A percentile compares a stretch with the other conserved stretches of the same genome.
Conservation (phyloP, 345 rosid genomes). For the Boechera divaricarpa region DNA sequence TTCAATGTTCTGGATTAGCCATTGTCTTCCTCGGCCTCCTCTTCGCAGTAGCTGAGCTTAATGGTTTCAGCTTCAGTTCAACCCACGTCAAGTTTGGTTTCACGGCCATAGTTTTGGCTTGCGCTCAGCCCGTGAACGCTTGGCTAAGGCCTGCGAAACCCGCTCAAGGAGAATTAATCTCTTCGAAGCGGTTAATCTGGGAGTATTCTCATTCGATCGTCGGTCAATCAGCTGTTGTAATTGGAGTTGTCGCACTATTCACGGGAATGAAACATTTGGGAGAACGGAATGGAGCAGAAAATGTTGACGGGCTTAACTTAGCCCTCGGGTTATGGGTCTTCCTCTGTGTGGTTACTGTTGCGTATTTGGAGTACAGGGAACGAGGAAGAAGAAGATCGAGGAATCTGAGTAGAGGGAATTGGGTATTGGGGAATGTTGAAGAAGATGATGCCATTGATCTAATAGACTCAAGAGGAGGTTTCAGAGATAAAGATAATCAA, state of each 20-base stretch:
- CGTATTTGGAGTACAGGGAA: constrained; percentile 64
- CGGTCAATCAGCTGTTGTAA: constrained; percentile 68
- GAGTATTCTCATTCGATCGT: constrained; percentile 76
- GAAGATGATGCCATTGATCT: constrained; percentile 89
- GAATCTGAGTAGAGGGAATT: constrained; percentile 62
- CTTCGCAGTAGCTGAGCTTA: constrained; percentile 92
- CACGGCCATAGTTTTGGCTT: constrained; percentile 72
- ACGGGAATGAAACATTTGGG: constrained; percentile 66
- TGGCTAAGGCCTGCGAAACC: constrained; percentile 79
- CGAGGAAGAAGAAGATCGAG: constrained; percentile 59
- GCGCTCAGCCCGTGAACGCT: constrained; percentile 84
- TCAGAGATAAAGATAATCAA: constrained; percentile 56
- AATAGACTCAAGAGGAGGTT: constrained; percentile 55
- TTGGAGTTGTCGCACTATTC: constrained; percentile 71
- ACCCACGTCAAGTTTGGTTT: constrained; percentile 86
- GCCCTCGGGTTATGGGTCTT: constrained; percentile 73
- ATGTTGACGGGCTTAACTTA: constrained; percentile 73
- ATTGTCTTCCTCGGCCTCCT: constrained; percentile 84
- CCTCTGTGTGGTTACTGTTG: constrained; percentile 52
- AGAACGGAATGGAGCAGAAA: constrained; percentile 79
- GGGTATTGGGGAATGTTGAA: constrained; percentile 80
- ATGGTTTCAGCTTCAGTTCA: constrained; percentile 68
- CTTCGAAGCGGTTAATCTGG: constrained; percentile 71
- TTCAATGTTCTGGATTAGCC: constrained; percentile 89
- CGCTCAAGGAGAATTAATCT: constrained; percentile 56